A percentile compares a stretch with the other conserved stretches of the same genome.
Evolutionary conservation across 2,329 filamentous ascomycete species (phyloP).

Genomic region (Hypoxylon rubiginosum): DNA sequence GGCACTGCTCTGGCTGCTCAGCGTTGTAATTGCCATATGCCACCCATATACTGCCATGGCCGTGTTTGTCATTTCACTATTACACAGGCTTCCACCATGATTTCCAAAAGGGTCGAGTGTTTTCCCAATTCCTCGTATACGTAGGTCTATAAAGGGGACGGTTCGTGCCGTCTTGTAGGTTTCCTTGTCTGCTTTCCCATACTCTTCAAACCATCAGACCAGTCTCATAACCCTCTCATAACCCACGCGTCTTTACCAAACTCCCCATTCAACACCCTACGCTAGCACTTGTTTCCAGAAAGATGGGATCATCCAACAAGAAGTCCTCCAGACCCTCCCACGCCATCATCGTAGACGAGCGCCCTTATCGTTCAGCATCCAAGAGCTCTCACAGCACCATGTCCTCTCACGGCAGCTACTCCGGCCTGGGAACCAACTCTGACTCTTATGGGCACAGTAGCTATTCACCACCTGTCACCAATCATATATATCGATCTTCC

Average conservation of each 20-base stretch:
- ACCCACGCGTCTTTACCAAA: constrained; percentile 7
- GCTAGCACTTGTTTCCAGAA: not conserved
- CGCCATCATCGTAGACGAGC: constrained; percentile 24
- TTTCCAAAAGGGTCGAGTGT: constrained; percentile 18
- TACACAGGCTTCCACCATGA: constrained; percentile 15
- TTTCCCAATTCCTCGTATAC: constrained; percentile 14
- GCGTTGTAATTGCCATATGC: constrained; percentile 6
- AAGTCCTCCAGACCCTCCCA: constrained; percentile 19
- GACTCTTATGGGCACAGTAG: constrained; percentile 12
- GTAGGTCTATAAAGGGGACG: constrained; percentile 5
- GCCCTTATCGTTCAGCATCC: constrained; percentile 15
- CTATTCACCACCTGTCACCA: constrained; percentile 15
- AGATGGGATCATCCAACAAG: constrained; percentile 29
- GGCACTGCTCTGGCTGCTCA: constrained; percentile 30
- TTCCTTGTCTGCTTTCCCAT: constrained; percentile 12
- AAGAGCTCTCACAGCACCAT: constrained; percentile 27
- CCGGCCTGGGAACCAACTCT: constrained; percentile 1
- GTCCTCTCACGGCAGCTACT: constrained; percentile 26
- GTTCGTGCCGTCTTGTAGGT: constrained; percentile 3
- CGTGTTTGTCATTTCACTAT: constrained; percentile 28
- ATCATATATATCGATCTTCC: constrained; percentile 18
- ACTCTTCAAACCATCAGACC: constrained; percentile 13
- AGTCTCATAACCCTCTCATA: constrained; percentile 14
- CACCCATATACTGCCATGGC: constrained; percentile 1
- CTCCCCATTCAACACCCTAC: not conserved